Base-by-base conservation (phyloP, 1,139 yeast genomes). In the Zhuliangozyma parablackwelliae region DNA sequence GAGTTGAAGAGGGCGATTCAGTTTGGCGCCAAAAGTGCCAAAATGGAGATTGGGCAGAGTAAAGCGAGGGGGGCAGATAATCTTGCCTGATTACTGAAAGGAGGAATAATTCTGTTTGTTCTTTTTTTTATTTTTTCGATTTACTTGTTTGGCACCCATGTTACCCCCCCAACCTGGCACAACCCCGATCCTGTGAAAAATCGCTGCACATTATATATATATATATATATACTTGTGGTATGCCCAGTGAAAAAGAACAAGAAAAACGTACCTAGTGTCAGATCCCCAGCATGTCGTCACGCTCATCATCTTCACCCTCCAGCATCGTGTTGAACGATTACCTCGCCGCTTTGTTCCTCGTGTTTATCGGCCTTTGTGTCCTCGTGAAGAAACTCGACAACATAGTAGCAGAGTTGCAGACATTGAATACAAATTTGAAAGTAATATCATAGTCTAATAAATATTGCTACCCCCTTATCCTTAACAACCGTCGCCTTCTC, bases 1-100 rank as follows among this genome's bases (percentile, higher is more conserved):
- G 97, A 92, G 53, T 78, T 83, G n/a, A 92, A 92, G 54, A 67
- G 98, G 34, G 99, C 99, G 0, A 89, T 92, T 43, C 98, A 92
- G 54, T 92, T 92, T 61, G 99, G 99, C 0, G 86, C 97, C 1
- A 80, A 85, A 47, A 84, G 96, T 53, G 98, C 99, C 2, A 92
- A 92, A 56, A 78, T 92, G 81, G 92, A 85, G 45, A 61, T 75
- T 8, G 92, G 90, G 0, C 77, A 81, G 35, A 78, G 82, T 8
- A 78, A 75, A 48, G 60, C 68, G 24, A 80, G 76, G 48, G 94
- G 95, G 2, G 79, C 84, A 0, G 86, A 81, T 45, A 39, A 39
- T 26, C 23, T 21, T 21, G 23, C 23, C 42, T 63, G 11, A 12
- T 27, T 11, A 28, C 12, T 31, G 32, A 10, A 23, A 33, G 23